phyloP scores from a whole-genome alignment of 495 filamentous ascomycete species.

The Hypoxylon intermedium region DNA sequence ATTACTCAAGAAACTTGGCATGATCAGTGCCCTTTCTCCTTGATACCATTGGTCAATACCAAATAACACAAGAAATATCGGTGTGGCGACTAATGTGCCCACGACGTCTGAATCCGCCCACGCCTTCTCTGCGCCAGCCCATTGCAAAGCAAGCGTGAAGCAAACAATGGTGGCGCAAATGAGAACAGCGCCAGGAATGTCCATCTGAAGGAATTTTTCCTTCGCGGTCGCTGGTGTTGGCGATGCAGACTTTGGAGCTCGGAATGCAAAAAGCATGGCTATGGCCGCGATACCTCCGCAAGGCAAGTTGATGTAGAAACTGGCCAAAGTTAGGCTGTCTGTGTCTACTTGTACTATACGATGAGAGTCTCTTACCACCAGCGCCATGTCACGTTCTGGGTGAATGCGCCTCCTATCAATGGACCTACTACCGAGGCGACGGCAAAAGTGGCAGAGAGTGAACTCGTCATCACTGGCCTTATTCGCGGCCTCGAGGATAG shows the following conservation, averaged over 20 bases:
- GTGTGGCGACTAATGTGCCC: conserved; percentile 68
- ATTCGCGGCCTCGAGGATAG: too few relatives aligned
- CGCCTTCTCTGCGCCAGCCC: conserved; percentile 75
- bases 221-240: conserved; percentile 43
- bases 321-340: background rate
- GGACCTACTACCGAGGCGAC: conserved; percentile 35
- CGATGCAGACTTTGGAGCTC: conserved; percentile 53
- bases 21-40: conserved; percentile 53
- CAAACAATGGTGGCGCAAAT: conserved; percentile 57
- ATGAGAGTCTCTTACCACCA: conserved; percentile 55
- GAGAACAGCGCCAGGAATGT: conserved; percentile 44
- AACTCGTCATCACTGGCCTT: too few relatives aligned
- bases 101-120: conserved; percentile 63
- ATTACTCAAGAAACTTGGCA: conserved; percentile 52
- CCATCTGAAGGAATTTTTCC: conserved; percentile 46
- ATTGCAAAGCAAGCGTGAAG: conserved; percentile 81
- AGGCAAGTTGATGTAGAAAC: conserved; percentile 69
- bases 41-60: conserved; percentile 50
- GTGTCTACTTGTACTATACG: background rate
- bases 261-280: conserved; percentile 56
- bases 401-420: conserved; percentile 71
- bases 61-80: conserved; percentile 70
- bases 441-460: conserved; percentile 7
- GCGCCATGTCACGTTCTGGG: conserved; percentile 64
- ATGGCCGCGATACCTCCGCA: conserved; percentile 60